Evolutionary conservation across 2,329 filamentous ascomycete genomes (phyloP).

Genomic region (Fusarium paranaense): DNA sequence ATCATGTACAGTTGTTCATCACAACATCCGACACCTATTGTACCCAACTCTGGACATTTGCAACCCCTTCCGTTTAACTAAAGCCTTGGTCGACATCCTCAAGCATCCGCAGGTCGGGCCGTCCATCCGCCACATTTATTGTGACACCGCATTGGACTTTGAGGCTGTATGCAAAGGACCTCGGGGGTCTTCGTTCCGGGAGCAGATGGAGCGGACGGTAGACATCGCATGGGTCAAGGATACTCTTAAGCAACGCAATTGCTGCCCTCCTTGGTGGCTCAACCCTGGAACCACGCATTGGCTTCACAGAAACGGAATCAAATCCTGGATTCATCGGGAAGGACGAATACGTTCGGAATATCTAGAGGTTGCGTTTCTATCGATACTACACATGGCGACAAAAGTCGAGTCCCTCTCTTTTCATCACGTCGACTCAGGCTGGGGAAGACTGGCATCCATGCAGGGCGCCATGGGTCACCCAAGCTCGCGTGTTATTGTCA

Average conservation of each 20-base stretch:
- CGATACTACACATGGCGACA: constrained; percentile 6
- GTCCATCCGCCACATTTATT: constrained; percentile 19
- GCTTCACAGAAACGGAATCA: not conserved
- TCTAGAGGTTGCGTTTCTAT: constrained; percentile 3
- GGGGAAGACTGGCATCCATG: not conserved
- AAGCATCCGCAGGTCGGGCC: constrained; percentile 14
- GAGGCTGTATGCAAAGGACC: not conserved
- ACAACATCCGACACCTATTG: constrained; percentile 3
- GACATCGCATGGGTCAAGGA: not conserved
- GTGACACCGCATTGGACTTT: not conserved
- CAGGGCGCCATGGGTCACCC: not conserved
- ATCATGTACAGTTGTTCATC: not conserved
- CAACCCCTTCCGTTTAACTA: not conserved
- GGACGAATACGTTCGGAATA: not conserved
- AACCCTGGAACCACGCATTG: not conserved
- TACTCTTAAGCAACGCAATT: not conserved
- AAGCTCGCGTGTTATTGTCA: not conserved
- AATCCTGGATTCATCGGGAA: not conserved
- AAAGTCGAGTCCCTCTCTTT: constrained; percentile 11
- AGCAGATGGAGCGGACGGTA: not conserved
- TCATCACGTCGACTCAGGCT: not conserved
- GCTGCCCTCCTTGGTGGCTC: constrained; percentile 11
- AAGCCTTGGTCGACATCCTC: constrained; percentile 2
- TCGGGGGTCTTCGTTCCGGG: not conserved
- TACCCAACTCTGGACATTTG: constrained; percentile 1